Evolutionary conservation across 352 stramenopile species (phyloP).

Genomic region (Pythium pectinolyticum): DNA sequence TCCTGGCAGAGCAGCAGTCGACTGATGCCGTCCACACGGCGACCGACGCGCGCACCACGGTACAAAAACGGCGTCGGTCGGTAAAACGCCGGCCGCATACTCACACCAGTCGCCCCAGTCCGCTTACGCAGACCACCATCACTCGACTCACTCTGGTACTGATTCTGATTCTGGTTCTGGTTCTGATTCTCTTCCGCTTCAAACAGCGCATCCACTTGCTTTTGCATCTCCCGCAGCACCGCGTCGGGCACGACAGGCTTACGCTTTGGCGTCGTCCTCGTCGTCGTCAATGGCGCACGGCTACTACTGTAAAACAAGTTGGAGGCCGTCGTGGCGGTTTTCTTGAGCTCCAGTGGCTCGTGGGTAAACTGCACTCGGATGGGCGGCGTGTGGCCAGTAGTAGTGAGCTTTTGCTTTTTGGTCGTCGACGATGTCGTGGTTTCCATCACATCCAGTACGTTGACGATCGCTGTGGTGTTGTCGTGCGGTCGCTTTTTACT

Average conservation of each 20-base stretch:
- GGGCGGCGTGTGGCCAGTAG: background rate
- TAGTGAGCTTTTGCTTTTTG: conserved; percentile 42
- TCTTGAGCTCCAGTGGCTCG: background rate
- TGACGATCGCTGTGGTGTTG: background rate
- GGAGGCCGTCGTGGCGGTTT: background rate
- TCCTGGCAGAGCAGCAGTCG: conserved; percentile 57
- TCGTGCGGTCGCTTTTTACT: background rate
- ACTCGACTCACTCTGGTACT: too few species aligned
- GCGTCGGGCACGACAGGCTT: conserved; percentile 27
- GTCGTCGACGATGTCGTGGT: conserved; percentile 11
- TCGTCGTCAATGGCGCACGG: background rate
- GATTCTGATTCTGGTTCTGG: background rate
- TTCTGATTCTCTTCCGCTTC: conserved; percentile 1
- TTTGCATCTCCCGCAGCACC: conserved; percentile 40
- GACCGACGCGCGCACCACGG: conserved; percentile 36
- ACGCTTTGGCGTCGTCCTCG: background rate
- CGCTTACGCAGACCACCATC: background rate
- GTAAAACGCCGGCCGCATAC: conserved; percentile 46
- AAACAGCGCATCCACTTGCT: conserved; percentile 30
- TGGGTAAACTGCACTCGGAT: conserved; percentile 2
- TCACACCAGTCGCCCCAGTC: background rate
- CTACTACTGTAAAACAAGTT: conserved; percentile 1
- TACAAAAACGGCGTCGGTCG: conserved; percentile 49
- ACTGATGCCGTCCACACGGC: conserved; percentile 42
- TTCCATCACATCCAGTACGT: background rate